Percentiles rank a stretch among this genome's conserved stretches.
These are phyloP conservation scores for Albugo candida DNA, from an alignment of 352 stramenopile species.

Conservation along the genomic window DNA sequence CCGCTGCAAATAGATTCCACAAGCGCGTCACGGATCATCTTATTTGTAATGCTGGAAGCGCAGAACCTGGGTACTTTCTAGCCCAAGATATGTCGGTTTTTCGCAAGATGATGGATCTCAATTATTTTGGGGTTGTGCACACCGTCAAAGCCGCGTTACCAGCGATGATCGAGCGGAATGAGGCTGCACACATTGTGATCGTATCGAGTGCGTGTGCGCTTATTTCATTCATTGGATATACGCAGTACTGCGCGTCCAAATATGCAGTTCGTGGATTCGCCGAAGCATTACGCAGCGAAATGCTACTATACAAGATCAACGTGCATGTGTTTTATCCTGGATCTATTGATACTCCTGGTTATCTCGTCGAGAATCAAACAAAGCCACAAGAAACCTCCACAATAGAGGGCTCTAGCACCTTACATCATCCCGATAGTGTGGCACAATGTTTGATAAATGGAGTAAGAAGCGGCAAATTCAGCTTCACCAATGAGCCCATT, in stretches of 20 bases:
- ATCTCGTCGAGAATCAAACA: slow-evolving; percentile 46
- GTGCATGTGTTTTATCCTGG: slow-evolving; percentile 65
- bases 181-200: slow-evolving; percentile 47
- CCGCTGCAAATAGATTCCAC: slow-evolving; percentile 45
- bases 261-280: slow-evolving; percentile 62
- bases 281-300: slow-evolving; percentile 60
- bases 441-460: slow-evolving; percentile 45
- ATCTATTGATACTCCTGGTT: slow-evolving; percentile 70
- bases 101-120: slow-evolving; percentile 70
- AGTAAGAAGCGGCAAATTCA: slow-evolving; percentile 44
- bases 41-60: slow-evolving; percentile 41
- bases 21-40: slow-evolving; percentile 43
- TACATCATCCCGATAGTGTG: slow-evolving; percentile 31
- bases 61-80: slow-evolving; percentile 49
- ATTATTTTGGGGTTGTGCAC: slow-evolving; percentile 74
- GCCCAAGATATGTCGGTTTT: slow-evolving; percentile 48
- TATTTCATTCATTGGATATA: slow-evolving; percentile 67
- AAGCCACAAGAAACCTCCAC: slow-evolving; percentile 52
- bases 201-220: slow-evolving; percentile 48
- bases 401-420: slow-evolving; percentile 43
- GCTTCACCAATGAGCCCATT: slow-evolving; percentile 64
- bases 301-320: slow-evolving; percentile 43
- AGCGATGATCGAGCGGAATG: slow-evolving; percentile 36
- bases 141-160: slow-evolving; percentile 62
- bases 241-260: slow-evolving; percentile 62